A percentile compares a stretch with the other conserved stretches of the same genome.
phyloP scores from a whole-genome alignment of 108 stramenopile species.

The Chaetoceros tenuissimus region DNA sequence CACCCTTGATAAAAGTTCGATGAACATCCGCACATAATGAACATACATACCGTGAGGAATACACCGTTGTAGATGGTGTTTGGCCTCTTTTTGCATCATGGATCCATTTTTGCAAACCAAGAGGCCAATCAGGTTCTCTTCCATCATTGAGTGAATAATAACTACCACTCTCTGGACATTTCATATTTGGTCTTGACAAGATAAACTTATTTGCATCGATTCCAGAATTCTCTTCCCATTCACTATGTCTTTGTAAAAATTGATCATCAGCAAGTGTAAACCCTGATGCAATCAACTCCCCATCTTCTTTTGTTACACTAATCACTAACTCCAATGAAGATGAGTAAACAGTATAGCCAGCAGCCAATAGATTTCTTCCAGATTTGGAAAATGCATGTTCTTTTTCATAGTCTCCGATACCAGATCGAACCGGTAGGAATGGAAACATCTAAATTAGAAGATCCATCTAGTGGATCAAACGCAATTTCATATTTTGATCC shows the following conservation, averaged over 20 bases:
- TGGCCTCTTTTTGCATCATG: constrained; percentile 7
- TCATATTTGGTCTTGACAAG: constrained; percentile 21
- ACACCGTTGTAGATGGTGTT: constrained; percentile 8
- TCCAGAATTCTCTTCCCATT: too few relatives aligned
- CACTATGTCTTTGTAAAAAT: too few relatives aligned
- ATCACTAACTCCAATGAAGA: constrained; percentile 55
- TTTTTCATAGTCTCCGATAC: constrained; percentile 3
- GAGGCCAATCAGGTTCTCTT: constrained; percentile 13
- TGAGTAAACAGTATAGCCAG: constrained; percentile 56
- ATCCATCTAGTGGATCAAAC: constrained; percentile 73
- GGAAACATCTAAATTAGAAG: constrained; percentile 62
- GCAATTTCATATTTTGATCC: constrained; percentile 55
- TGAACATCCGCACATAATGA: constrained; percentile 70
- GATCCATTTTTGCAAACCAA: constrained; percentile 6
- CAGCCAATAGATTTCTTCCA: constrained; percentile 34
- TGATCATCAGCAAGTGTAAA: too few relatives aligned
- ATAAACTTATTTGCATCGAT: too few relatives aligned
- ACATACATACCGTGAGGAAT: constrained; percentile 58
- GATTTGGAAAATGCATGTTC: constrained; percentile 30
- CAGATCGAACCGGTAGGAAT: constrained; percentile 63
- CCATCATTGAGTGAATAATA: constrained; percentile 17
- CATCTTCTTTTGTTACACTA: constrained; percentile 33
- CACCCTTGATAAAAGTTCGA: constrained; percentile 64
- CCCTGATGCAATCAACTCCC: constrained; percentile 36
- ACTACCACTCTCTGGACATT: constrained; percentile 1